phyloP scores from a whole-genome alignment of 73 alveolate species.

The Tetrahymena elliotti region DNA sequence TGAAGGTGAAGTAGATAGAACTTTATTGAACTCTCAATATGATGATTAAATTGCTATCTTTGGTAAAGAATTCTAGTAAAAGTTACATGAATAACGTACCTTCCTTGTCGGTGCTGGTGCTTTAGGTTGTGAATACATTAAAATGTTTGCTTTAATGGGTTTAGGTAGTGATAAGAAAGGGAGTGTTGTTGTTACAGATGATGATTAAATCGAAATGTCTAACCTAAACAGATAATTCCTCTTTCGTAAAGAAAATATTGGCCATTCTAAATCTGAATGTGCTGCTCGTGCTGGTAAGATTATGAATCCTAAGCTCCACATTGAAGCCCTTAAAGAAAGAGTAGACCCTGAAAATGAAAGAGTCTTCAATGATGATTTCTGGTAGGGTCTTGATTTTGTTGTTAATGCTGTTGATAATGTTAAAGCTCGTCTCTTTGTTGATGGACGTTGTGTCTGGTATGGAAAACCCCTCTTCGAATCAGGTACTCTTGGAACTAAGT shows the following conservation, averaged over 20 bases:
- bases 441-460: conserved; percentile 93
- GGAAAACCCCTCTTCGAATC: conserved; percentile 94
- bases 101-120: conserved; percentile 98
- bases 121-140: conserved; percentile 96
- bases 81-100: conserved; percentile 44
- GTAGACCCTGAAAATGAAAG: conserved; percentile 95
- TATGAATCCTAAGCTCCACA: conserved; percentile 79
- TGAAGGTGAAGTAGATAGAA: conserved; percentile 51
- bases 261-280: conserved; percentile 84
- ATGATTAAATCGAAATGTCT: conserved; percentile 95
- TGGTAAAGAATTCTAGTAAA: conserved; percentile 84
- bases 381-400: conserved; percentile 89
- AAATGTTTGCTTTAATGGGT: conserved; percentile 97
- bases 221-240: conserved; percentile 96
- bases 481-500: conserved; percentile 95
- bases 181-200: conserved; percentile 91
- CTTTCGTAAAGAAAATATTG: conserved; percentile 87
- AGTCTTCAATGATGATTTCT: conserved; percentile 91
- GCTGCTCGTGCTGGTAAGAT: conserved; percentile 70
- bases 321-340: conserved; percentile 58
- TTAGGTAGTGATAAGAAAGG: conserved; percentile 82
- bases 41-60: conserved; percentile 92
- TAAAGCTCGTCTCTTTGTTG: conserved; percentile 95
- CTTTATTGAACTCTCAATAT: conserved; percentile 67
- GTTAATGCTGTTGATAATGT: conserved; percentile 97